Conservation (phyloP, 2,329 filamentous ascomycete species). For the Trichoderma semiorbis region DNA sequence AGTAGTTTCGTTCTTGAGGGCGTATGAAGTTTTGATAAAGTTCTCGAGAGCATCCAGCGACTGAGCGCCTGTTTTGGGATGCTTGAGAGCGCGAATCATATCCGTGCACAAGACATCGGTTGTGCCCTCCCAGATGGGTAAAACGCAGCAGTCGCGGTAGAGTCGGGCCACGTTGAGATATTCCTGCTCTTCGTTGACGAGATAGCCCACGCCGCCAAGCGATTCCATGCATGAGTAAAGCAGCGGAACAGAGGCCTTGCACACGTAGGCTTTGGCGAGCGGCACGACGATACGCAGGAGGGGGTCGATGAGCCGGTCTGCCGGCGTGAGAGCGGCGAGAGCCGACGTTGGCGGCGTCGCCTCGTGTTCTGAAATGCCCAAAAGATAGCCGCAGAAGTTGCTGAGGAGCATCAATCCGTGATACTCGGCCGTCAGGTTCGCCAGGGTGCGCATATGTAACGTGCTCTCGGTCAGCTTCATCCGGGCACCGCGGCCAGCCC, state of each 20-base stretch:
- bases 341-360: conserved; percentile 20
- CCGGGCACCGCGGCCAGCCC: conserved; percentile 41
- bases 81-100: conserved; percentile 46
- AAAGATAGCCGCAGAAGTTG: conserved; percentile 50
- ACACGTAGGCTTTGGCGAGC: conserved; percentile 57
- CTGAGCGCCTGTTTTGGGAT: conserved; percentile 36
- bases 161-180: conserved; percentile 64
- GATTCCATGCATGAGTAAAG: conserved; percentile 60
- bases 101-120: conserved; percentile 64
- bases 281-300: conserved; percentile 58
- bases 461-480: conserved; percentile 49
- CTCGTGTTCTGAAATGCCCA: conserved; percentile 52
- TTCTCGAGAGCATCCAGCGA: conserved; percentile 42
- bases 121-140: conserved; percentile 70
- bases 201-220: conserved; percentile 64
- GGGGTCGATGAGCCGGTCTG: conserved; percentile 32
- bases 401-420: conserved; percentile 53
- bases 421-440: conserved; percentile 54
- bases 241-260: conserved; percentile 46
- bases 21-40: conserved; percentile 32
- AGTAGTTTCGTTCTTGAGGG: conserved; percentile 23
- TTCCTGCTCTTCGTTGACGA: conserved; percentile 60
- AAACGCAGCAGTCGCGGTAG: conserved; percentile 61
- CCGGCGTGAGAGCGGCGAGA: conserved; percentile 33
- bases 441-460: conserved; percentile 57